These are phyloP conservation scores for Biscogniauxia marginata DNA, from an alignment of 2,329 filamentous ascomycete species.

Conservation along the genomic window DNA sequence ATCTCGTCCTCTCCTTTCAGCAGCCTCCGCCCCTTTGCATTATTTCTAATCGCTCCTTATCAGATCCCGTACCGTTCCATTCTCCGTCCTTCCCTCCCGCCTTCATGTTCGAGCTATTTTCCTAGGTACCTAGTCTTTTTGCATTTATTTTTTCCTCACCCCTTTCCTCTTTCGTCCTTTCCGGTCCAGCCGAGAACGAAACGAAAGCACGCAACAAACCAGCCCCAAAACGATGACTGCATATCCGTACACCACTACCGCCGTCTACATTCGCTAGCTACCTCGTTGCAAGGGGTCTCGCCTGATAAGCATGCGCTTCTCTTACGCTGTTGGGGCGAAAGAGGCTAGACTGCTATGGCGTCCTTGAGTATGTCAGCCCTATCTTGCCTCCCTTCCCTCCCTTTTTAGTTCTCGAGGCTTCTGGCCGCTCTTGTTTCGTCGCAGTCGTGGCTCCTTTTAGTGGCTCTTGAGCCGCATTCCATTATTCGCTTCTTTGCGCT, in stretches of 20 bases:
- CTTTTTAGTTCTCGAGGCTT: neutral
- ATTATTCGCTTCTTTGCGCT: slow-evolving; percentile 3
- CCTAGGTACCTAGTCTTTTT: neutral
- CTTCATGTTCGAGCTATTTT: neutral
- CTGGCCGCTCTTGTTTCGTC: neutral
- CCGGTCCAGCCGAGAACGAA: slow-evolving; percentile 12
- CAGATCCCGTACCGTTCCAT: neutral
- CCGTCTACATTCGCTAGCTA: slow-evolving; percentile 20
- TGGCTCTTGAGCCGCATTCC: slow-evolving; percentile 20
- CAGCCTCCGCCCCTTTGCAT: neutral
- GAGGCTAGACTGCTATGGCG: slow-evolving; percentile 30
- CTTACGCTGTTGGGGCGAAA: slow-evolving; percentile 22
- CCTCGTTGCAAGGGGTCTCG: neutral
- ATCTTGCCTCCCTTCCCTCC: slow-evolving; percentile 1
- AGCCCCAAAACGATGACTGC: slow-evolving; percentile 28
- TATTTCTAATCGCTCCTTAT: neutral
- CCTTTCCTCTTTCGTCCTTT: slow-evolving; percentile 1
- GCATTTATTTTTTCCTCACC: neutral
- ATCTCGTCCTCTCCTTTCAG: neutral
- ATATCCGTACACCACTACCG: slow-evolving; percentile 21
- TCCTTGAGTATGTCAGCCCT: slow-evolving; percentile 33
- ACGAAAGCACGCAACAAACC: slow-evolving; percentile 2
- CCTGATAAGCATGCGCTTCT: slow-evolving; percentile 18
- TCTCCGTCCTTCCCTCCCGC: neutral
- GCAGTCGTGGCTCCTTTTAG: neutral